These are phyloP conservation scores for Pholiota molesta DNA, from an alignment of 768 basidiomycete genomes.

Conservation along the genomic window DNA sequence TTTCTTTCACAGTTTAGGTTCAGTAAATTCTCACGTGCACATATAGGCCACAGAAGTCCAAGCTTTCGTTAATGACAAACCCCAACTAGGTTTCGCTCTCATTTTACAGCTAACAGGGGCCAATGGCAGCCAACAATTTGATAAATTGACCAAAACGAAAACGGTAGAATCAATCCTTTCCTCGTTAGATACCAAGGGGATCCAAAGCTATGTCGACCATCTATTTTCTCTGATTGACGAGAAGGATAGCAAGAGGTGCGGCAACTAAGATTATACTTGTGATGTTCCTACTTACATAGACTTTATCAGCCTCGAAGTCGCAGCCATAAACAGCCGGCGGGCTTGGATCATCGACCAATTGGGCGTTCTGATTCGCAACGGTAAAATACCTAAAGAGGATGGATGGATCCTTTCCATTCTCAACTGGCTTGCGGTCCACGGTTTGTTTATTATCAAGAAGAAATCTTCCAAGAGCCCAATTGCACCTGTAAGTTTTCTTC, in stretches of 20 bases:
- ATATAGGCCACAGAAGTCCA: constrained; percentile 76
- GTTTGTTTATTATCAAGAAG: constrained; percentile 78
- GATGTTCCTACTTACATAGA: constrained; percentile 5
- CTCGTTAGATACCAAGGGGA: constrained; percentile 72
- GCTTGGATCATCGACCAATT: constrained; percentile 90
- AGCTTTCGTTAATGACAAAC: constrained; percentile 70
- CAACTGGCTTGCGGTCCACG: constrained; percentile 82
- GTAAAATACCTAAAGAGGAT: constrained; percentile 78
- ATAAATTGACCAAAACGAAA: constrained; percentile 90
- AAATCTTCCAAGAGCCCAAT: constrained; percentile 67
- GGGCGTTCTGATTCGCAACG: constrained; percentile 74
- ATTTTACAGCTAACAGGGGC: constrained; percentile 84
- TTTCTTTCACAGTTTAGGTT: neutral
- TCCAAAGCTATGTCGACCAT: constrained; percentile 75
- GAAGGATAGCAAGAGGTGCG: constrained; percentile 45
- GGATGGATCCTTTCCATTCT: constrained; percentile 74
- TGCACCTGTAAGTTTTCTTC: constrained; percentile 56
- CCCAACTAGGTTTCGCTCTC: constrained; percentile 80
- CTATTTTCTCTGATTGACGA: constrained; percentile 67
- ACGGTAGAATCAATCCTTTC: constrained; percentile 85
- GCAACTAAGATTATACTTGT: constrained; percentile 8
- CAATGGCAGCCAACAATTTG: constrained; percentile 87
- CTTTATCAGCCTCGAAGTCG: constrained; percentile 42
- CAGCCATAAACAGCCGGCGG: constrained; percentile 57
- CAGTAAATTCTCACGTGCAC: neutral